Evolutionary conservation across 73 alveolate genomes (phyloP), one percentile per base, ranked within the genome.

Genomic region (Tetrahymena borealis): DNA sequence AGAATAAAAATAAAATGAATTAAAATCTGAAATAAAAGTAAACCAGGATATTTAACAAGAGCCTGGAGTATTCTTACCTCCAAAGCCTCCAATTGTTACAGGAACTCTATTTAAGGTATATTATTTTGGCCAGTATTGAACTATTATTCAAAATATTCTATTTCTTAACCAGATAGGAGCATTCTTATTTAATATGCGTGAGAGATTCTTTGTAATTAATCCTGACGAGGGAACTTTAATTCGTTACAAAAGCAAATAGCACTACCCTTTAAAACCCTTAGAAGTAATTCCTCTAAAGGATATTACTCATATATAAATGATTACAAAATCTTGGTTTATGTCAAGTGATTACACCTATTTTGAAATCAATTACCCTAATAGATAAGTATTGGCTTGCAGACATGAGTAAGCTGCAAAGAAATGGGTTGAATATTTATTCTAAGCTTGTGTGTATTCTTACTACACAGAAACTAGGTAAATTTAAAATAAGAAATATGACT

Each of bases 191-290:
- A 93, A 91, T 6, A 33, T 93, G 90, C 90, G 91, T 93, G 90
- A 38, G 33, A 93, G 95, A 32, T 93, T 39, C 79, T 93, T 93
- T 40, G 95, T 93, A 8, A 39, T 93, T 7, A 93, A 93, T 40
- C 93, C 95, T 31, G 95, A 93, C 79, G 95, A 93, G 35, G 95
- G 95, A 18, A 85, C 93, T 32, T 93, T 93, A 31, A 93, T 93
- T 35, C 36, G 95, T 28, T 93, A 60, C 41, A 93, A 93, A 32
- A 85, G 31, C 28, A 39, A 79, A 38, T 39, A 40, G 20, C 93
- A 93, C 32, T 93, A 85, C 33, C 95, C 95, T 8, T 40, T 93
- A 15, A 93, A 93, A 39, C 95, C 95, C 31, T 85, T 93, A 79
- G 95, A 93, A 28, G 91, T 93, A 8, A 93, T 93, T 32, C 95